These are phyloP conservation scores for Metarhizium rileyi DNA, from an alignment of 2,329 filamentous ascomycete species.

Conservation along the genomic window DNA sequence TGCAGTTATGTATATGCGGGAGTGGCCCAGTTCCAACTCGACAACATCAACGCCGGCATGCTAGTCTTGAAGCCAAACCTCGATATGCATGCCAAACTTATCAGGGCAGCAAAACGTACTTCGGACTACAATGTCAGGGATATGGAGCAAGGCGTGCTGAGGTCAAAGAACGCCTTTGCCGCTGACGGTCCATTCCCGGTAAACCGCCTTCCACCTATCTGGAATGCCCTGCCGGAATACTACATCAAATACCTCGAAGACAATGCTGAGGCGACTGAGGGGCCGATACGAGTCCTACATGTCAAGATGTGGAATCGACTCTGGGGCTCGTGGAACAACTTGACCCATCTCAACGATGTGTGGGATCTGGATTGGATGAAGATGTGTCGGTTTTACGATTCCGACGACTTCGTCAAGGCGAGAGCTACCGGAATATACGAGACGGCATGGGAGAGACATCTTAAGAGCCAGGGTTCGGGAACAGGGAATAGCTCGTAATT, in stretches of 20 bases:
- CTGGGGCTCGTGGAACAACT: conserved; percentile 4
- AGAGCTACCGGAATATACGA: neutral
- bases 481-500: no score
- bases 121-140: neutral
- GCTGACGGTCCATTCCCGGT: conserved; percentile 3
- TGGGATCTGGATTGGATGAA: conserved; percentile 5
- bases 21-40: conserved; percentile 1
- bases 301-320: conserved; percentile 5
- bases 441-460: neutral
- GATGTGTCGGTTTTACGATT: conserved; percentile 3
- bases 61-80: conserved; percentile 3
- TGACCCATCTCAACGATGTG: conserved; percentile 5
- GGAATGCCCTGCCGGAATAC: conserved; percentile 4
- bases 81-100: conserved; percentile 2
- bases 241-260: neutral
- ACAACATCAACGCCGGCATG: conserved; percentile 5
- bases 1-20: conserved; percentile 2
- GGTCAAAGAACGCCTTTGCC: conserved; percentile 3
- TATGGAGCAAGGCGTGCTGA: conserved; percentile 4
- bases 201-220: neutral
- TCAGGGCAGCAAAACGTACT: conserved; percentile 1
- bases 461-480: neutral
- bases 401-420: neutral
- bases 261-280: neutral
- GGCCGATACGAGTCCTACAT: conserved; percentile 1